Evolutionary conservation across 2,329 filamentous ascomycete genomes (phyloP).

Genomic region (Plenodomus biglobosus): DNA sequence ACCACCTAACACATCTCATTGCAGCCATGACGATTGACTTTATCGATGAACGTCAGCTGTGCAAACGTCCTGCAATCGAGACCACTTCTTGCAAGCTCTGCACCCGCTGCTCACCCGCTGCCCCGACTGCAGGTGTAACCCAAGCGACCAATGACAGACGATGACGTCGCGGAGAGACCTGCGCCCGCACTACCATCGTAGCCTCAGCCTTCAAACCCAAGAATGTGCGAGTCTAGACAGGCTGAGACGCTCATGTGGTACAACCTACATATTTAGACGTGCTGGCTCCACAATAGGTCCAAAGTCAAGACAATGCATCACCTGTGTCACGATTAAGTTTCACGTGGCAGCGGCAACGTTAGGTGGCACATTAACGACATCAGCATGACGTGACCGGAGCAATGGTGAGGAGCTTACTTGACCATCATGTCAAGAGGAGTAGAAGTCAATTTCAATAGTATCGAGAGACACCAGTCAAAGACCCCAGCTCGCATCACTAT

Average conservation of each 20-base stretch:
- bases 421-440: too few species aligned
- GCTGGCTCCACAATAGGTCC: too few species aligned
- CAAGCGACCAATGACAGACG: background rate
- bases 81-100: background rate
- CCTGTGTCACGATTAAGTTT: background rate
- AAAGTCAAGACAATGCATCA: too few species aligned
- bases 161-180: background rate
- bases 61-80: constrained; percentile 1
- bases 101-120: background rate
- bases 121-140: background rate
- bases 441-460: background rate
- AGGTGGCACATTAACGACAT: background rate
- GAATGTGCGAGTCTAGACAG: background rate
- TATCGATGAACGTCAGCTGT: background rate
- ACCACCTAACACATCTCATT: background rate
- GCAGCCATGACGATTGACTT: background rate
- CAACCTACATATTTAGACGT: background rate
- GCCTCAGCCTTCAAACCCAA: too few species aligned
- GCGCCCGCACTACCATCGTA: too few species aligned
- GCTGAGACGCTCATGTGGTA: background rate
- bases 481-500: too few species aligned
- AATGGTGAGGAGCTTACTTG: background rate
- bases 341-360: background rate
- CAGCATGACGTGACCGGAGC: background rate
- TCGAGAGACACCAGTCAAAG: too few species aligned